These are phyloP conservation scores for Reticulascus tulasneorum DNA, from an alignment of 2,329 filamentous ascomycete species.

Conservation along the genomic window DNA sequence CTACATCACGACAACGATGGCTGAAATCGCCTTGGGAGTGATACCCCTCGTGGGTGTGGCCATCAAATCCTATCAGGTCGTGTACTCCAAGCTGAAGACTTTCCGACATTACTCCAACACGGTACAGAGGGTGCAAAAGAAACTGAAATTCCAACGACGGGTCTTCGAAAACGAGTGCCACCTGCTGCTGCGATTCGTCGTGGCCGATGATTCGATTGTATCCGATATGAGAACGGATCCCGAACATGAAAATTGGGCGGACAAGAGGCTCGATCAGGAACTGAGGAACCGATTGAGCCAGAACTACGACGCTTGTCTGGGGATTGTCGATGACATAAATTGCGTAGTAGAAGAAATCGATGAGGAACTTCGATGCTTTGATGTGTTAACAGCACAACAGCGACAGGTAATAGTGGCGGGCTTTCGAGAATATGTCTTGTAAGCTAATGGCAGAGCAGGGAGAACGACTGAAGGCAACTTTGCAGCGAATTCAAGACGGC, in stretches of 20 bases:
- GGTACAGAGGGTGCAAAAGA: neutral
- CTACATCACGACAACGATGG: too few relatives aligned
- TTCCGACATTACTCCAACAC: slow-evolving; percentile 6
- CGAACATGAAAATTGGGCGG: neutral
- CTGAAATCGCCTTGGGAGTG: slow-evolving; percentile 7
- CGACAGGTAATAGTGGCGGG: neutral
- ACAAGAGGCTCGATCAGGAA: neutral
- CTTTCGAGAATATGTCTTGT: too few relatives aligned
- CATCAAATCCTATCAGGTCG: slow-evolving; percentile 4
- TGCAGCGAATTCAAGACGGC: slow-evolving; percentile 1
- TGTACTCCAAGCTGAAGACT: slow-evolving; percentile 1
- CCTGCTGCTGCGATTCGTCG: neutral
- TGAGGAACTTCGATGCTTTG: neutral
- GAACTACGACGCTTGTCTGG: slow-evolving; percentile 2
- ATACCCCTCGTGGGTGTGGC: slow-evolving; percentile 4
- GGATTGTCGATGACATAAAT: neutral
- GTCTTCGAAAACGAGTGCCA: slow-evolving; percentile 8
- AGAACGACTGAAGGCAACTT: neutral
- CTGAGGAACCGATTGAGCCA: neutral
- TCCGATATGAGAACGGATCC: neutral
- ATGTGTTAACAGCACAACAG: neutral
- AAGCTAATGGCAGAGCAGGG: too few relatives aligned
- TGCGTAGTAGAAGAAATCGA: neutral
- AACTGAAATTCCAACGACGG: slow-evolving; percentile 1
- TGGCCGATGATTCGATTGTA: neutral